These are phyloP conservation scores for Neltuma alba DNA, from an alignment of 306 rosid species.

Conservation along the genomic window DNA sequence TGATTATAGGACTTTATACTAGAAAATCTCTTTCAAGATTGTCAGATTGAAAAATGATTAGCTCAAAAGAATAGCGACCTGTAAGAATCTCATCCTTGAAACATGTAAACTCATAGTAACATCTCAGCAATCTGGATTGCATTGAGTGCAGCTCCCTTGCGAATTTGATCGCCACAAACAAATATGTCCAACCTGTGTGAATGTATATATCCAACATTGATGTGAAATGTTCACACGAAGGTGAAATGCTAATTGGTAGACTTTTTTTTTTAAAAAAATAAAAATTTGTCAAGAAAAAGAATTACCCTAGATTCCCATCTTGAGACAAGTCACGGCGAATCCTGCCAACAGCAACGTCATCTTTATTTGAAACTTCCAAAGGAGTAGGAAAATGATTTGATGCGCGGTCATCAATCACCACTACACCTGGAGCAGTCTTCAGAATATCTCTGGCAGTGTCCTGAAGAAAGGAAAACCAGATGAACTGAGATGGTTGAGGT, in stretches of 20 bases:
- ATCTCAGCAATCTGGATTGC: background rate
- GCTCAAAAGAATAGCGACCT: background rate
- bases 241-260: background rate
- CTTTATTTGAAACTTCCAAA: background rate
- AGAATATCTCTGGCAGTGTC: constrained; percentile 4
- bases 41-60: background rate
- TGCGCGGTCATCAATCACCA: background rate
- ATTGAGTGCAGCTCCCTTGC: background rate
- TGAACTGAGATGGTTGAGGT: background rate
- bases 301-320: background rate
- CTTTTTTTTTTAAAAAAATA: background rate
- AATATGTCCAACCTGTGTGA: background rate
- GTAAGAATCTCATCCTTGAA: background rate
- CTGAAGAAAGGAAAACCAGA: constrained; percentile 1
- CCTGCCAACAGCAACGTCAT: background rate
- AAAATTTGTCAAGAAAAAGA: background rate
- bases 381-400: background rate
- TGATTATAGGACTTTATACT: background rate
- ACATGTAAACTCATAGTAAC: background rate
- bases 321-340: background rate
- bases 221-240: background rate
- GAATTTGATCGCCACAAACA: background rate
- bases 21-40: background rate
- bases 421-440: background rate
- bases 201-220: background rate